Base-by-base conservation (phyloP, 2,329 filamentous ascomycete species). In the Pseudocercospora vitis region DNA sequence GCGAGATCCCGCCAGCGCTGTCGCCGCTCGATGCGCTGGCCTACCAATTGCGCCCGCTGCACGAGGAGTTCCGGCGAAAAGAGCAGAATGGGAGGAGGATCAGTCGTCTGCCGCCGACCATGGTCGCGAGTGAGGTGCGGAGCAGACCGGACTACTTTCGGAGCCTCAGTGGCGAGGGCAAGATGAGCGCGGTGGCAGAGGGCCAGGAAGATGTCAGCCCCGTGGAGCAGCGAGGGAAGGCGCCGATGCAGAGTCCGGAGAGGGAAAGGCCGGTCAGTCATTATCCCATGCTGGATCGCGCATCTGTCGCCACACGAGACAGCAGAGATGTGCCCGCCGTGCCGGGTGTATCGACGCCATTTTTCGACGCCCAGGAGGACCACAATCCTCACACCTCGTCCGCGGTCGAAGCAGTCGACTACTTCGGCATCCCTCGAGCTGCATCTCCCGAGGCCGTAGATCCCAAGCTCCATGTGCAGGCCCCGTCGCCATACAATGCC, bases 1-100 rank as follows among this genome's bases (percentile, higher is more conserved):
- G 76, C 69, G 72, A 84, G 64, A 81, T 88, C 1, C 92, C 94
- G 16, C 94, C 94, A 4, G 88, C 94, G 48, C 80, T 97, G 52
- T 97, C 94, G 6, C 94, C 94, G 8, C 81, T 99, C 60, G 94
- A 99, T 78, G 92, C 92, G 44, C 95, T 99, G 69, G 92, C 92
- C 18, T 81, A 92, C 58, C 92, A 97, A 69, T 95, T 91, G 64
- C 86, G 92, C 53, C 52, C 50, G 32, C 33, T 55, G 16, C 48
- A 49, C 91, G 32, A 88, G 84, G 73, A 95, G 72, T 83, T 99
- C 57, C 87, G 96, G 70, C 33, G 49, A 16, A 81, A 83, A 66
- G 73, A 74, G 55, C 85, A 82, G 67, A 81, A 82, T 58, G 91
- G 89, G 46, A 84, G 85, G 60, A 83, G 91, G 53, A 82, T 96